These are phyloP conservation scores for Vicia villosa DNA, from an alignment of 306 rosid genomes.

Conservation along the genomic window DNA sequence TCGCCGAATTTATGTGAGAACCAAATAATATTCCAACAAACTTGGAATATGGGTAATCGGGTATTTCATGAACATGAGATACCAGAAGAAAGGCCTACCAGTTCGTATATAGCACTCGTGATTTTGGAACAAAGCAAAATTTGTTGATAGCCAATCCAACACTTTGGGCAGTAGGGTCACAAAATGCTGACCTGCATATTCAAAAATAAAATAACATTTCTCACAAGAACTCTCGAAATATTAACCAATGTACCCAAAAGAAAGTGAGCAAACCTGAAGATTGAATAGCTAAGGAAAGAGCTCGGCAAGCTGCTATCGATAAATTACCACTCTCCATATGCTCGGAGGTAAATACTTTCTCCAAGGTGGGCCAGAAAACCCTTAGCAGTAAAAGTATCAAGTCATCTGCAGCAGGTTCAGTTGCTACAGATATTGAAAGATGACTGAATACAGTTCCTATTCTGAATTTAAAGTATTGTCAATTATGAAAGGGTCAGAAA, in stretches of 20 bases:
- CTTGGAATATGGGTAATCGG: background rate
- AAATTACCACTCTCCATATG: constrained; percentile 90
- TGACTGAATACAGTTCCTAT: constrained; percentile 93
- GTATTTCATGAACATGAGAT: constrained; percentile 28
- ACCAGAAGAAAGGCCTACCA: constrained; percentile 53
- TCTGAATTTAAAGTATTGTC: constrained; percentile 53
- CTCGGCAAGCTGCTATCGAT: constrained; percentile 90
- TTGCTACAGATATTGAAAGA: constrained; percentile 55
- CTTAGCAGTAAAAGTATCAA: constrained; percentile 68
- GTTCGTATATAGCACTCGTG: constrained; percentile 94
- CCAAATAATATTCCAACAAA: background rate
- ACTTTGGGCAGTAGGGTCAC: constrained; percentile 72
- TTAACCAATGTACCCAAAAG: constrained; percentile 26
- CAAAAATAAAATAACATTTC: constrained; percentile 5
- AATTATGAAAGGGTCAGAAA: constrained; percentile 26
- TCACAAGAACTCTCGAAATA: constrained; percentile 15
- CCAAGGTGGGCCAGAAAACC: constrained; percentile 90
- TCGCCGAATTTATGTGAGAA: background rate
- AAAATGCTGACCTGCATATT: constrained; percentile 81
- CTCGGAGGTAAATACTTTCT: constrained; percentile 77
- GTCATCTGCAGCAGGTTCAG: constrained; percentile 70
- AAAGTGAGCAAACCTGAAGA: constrained; percentile 68
- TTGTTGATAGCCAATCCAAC: constrained; percentile 79
- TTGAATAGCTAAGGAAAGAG: constrained; percentile 88
- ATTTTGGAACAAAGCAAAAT: constrained; percentile 78